phyloP scores from a whole-genome alignment of 768 basidiomycete species.

The Rhizopogon sp. region DNA sequence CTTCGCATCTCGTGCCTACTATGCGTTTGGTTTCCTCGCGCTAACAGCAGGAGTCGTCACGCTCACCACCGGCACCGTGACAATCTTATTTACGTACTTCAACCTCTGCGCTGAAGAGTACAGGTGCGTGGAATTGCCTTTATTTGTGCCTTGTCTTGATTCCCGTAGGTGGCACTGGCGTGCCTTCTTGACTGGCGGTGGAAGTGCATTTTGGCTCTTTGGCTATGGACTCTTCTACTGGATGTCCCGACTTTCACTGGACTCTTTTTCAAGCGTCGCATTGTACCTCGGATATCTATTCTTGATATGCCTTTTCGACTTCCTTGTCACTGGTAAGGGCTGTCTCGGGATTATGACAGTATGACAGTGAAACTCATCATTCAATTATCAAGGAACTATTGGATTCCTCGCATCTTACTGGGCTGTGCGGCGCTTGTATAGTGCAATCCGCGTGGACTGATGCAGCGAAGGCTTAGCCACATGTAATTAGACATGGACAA shows the following conservation, averaged over 20 bases:
- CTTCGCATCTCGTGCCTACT: slow-evolving; percentile 90
- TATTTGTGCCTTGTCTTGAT: neutral
- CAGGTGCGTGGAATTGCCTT: slow-evolving; percentile 41
- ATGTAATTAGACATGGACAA: slow-evolving; percentile 7
- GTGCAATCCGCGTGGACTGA: slow-evolving; percentile 73
- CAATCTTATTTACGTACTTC: slow-evolving; percentile 89
- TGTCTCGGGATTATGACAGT: neutral
- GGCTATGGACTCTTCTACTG: slow-evolving; percentile 88
- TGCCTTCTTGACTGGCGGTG: slow-evolving; percentile 87
- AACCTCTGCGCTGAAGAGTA: slow-evolving; percentile 93
- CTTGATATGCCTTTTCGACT: slow-evolving; percentile 77
- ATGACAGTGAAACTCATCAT: slow-evolving; percentile 1
- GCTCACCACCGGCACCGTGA: slow-evolving; percentile 86
- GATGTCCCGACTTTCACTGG: slow-evolving; percentile 80
- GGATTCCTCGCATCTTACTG: slow-evolving; percentile 90
- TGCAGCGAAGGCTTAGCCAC: slow-evolving; percentile 3
- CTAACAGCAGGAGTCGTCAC: slow-evolving; percentile 79
- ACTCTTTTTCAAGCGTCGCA: slow-evolving; percentile 72
- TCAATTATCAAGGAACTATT: slow-evolving; percentile 62
- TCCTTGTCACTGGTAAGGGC: slow-evolving; percentile 76
- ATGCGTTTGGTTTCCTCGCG: slow-evolving; percentile 94
- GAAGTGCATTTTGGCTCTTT: slow-evolving; percentile 81
- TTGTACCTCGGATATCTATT: slow-evolving; percentile 91
- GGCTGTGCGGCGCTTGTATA: slow-evolving; percentile 83
- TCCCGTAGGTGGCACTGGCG: slow-evolving; percentile 89